Evolutionary conservation across 2,329 filamentous ascomycete genomes (phyloP).

Genomic region (Aspergillus fumigatiaffinis): DNA sequence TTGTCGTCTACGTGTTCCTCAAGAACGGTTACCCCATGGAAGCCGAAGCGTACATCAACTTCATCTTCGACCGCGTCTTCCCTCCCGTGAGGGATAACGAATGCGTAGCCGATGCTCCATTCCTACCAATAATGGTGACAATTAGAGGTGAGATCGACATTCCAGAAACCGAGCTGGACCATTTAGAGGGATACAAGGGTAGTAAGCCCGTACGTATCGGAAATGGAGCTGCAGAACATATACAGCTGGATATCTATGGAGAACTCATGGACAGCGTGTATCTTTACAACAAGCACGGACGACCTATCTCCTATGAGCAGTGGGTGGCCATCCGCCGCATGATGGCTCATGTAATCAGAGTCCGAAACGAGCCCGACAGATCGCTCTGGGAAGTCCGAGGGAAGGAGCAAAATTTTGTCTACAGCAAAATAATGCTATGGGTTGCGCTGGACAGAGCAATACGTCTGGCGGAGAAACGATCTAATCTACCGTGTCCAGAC

Average conservation of each 20-base stretch:
- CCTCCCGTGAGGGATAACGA: slow-evolving; percentile 50
- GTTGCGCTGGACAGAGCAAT: slow-evolving; percentile 75
- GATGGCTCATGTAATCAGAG: slow-evolving; percentile 64
- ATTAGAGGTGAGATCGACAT: slow-evolving; percentile 72
- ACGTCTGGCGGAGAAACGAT: slow-evolving; percentile 67
- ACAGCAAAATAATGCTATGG: slow-evolving; percentile 82
- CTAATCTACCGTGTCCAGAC: slow-evolving; percentile 68
- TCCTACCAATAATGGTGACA: slow-evolving; percentile 75
- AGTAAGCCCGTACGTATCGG: slow-evolving; percentile 72
- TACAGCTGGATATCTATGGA: slow-evolving; percentile 76
- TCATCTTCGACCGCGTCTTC: slow-evolving; percentile 67
- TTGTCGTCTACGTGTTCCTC: slow-evolving; percentile 72
- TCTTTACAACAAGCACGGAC: slow-evolving; percentile 74
- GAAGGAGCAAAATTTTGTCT: slow-evolving; percentile 71
- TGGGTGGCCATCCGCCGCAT: slow-evolving; percentile 71
- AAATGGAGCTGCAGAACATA: slow-evolving; percentile 71
- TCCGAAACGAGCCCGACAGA: slow-evolving; percentile 68
- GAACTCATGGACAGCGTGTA: slow-evolving; percentile 76
- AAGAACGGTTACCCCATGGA: slow-evolving; percentile 72
- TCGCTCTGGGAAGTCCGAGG: slow-evolving; percentile 80
- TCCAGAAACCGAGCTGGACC: slow-evolving; percentile 63
- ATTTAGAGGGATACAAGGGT: slow-evolving; percentile 68
- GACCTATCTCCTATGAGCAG: slow-evolving; percentile 70
- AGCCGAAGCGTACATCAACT: slow-evolving; percentile 73
- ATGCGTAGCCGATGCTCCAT: slow-evolving; percentile 46